Evolutionary conservation across 1,139 yeast genomes (phyloP), one percentile per base, ranked within the genome.

Genomic region (Scheffersomyces insectosa): DNA sequence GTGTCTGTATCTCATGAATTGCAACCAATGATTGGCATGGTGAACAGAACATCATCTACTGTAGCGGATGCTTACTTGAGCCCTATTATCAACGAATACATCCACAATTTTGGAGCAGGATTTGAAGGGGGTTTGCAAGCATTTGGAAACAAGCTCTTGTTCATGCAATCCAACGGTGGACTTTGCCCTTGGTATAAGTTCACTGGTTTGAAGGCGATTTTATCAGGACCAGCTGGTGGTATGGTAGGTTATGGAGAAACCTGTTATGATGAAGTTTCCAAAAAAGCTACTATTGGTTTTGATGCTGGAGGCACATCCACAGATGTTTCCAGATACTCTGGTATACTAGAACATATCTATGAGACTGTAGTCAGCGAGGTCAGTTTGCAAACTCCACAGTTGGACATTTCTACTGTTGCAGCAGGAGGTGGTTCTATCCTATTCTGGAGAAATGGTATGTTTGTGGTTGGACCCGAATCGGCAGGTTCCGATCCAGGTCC

Each of bases 181-280:
- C 63, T 74, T 43, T 70, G 77, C 50, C 77, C 76, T 4, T 73
- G 78, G 75, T 70, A 73, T 47, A 68, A 69, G 45, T 74, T 74
- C 52, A 70, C 77, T 3, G 79, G 79, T 1, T 60, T 74, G 39
- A 71, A 70, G 48, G 78, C 79, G 1, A 72, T 74, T 35, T 62
- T 74, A 32, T 72, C 78, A 2, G 79, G 79, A 1, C 79, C 79
- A 7, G 79, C 79, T 29, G 79, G 79, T 34, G 79, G 79, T 27
- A 68, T 74, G 68, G 79, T 74, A n/a, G 79, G 79, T 0, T 71
- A 62, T 47, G 79, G 77, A 1, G 63, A 63, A 40, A 74, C 79
- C 4, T 74, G 78, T 51, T 67, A 57, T 49, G 77, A 73, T 45
- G 35, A 54, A 5, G 47, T 42, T 2, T 48, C 64, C 5, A 47